These are phyloP conservation scores for Pseudopyricularia cyperi DNA, from an alignment of 2,329 filamentous ascomycete species.

Conservation along the genomic window DNA sequence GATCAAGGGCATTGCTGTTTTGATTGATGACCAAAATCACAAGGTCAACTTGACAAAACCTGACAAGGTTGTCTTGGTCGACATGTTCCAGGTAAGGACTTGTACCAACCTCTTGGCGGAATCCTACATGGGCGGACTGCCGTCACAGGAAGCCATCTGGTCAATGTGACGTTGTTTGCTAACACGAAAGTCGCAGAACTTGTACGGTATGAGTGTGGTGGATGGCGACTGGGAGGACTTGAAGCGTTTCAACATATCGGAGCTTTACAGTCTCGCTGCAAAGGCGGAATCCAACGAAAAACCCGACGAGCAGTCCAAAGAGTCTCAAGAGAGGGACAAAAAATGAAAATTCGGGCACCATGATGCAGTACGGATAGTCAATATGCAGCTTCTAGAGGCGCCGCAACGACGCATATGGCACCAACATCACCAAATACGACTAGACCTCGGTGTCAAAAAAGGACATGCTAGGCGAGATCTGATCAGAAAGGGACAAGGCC, in stretches of 20 bases:
- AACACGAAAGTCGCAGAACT: constrained; percentile 36
- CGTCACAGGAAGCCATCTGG: neutral
- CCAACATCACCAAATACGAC: neutral
- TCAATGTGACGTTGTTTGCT: neutral
- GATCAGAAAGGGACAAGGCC: neutral
- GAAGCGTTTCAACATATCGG: constrained; percentile 67
- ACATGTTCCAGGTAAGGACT: constrained; percentile 59
- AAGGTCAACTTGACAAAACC: constrained; percentile 68
- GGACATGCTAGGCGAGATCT: neutral
- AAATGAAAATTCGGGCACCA: neutral
- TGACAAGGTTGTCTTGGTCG: constrained; percentile 66
- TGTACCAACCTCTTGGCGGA: neutral
- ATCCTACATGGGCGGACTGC: neutral
- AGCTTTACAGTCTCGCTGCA: constrained; percentile 43
- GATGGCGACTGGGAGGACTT: constrained; percentile 59
- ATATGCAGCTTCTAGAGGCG: neutral
- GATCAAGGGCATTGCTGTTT: constrained; percentile 56
- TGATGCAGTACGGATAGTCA: neutral
- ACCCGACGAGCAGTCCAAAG: neutral
- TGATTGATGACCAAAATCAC: constrained; percentile 49
- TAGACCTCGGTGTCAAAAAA: neutral
- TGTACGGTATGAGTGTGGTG: constrained; percentile 70
- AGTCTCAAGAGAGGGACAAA: neutral
- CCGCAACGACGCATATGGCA: neutral
- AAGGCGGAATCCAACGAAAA: constrained; percentile 7